Conservation (phyloP, 345 rosid genomes). For the Hirschfeldia incana region DNA sequence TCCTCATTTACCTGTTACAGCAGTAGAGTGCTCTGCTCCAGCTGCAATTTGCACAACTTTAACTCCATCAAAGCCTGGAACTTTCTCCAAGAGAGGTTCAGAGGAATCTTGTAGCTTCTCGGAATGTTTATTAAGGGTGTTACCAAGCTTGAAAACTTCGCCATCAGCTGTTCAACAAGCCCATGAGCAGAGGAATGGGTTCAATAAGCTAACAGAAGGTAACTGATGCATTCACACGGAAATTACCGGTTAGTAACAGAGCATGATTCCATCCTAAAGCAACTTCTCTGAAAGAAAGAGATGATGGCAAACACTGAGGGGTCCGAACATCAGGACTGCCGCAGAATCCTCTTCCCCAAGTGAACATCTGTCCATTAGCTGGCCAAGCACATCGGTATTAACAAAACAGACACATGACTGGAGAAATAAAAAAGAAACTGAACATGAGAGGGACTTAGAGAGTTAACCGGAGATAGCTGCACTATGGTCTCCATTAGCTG, state of each 20-base stretch:
- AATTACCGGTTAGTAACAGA: constrained; percentile 59
- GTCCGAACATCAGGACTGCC: constrained; percentile 46
- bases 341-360: constrained; percentile 85
- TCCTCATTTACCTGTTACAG: constrained; percentile 57
- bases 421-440: neutral
- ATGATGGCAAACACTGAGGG: constrained; percentile 51
- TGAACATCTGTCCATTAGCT: constrained; percentile 65
- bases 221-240: neutral
- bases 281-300: constrained; percentile 42
- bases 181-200: constrained; percentile 3
- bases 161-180: constrained; percentile 53
- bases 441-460: neutral
- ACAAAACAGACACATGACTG: neutral
- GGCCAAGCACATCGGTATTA: constrained; percentile 27
- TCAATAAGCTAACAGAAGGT: neutral
- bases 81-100: constrained; percentile 46
- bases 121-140: constrained; percentile 45
- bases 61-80: constrained; percentile 46
- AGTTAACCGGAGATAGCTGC: constrained; percentile 70
- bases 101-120: constrained; percentile 37
- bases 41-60: constrained; percentile 62
- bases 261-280: constrained; percentile 91
- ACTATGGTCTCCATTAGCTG: constrained; percentile 87
- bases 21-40: constrained; percentile 92
- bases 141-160: constrained; percentile 68